These are phyloP conservation scores for Kalmusia sp. DNA, from an alignment of 2,329 filamentous ascomycete species.

Conservation along the genomic window DNA sequence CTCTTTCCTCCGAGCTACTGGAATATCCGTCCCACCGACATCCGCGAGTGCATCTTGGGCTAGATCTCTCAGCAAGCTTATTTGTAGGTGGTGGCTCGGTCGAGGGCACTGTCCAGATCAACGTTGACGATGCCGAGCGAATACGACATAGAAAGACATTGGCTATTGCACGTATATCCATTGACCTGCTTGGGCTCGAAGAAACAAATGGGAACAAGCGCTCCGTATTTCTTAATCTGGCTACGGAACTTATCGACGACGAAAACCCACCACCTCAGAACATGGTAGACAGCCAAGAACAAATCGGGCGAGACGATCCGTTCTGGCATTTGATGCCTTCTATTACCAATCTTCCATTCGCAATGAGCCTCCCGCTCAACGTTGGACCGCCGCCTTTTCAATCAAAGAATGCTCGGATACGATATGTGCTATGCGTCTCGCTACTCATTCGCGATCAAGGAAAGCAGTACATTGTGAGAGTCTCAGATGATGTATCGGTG, in stretches of 20 bases:
- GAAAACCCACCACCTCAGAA: conserved; percentile 58
- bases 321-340: conserved; percentile 60
- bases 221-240: conserved; percentile 59
- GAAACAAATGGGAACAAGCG: conserved; percentile 55
- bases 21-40: conserved; percentile 58
- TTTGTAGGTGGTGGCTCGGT: conserved; percentile 64
- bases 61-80: conserved; percentile 59
- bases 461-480: conserved; percentile 58
- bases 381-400: conserved; percentile 62
- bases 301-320: conserved; percentile 45
- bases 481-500: conserved; percentile 58
- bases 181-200: conserved; percentile 61
- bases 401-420: conserved; percentile 59
- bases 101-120: conserved; percentile 58
- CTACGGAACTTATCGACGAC: conserved; percentile 59
- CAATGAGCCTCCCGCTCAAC: conserved; percentile 60
- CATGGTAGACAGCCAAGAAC: conserved; percentile 55
- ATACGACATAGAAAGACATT: conserved; percentile 53
- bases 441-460: conserved; percentile 56
- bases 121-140: conserved; percentile 56
- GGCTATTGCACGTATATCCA: conserved; percentile 56
- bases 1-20: conserved; percentile 56
- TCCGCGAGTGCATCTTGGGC: conserved; percentile 56
- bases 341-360: conserved; percentile 57
- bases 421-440: conserved; percentile 58